Evolutionary conservation across 495 filamentous ascomycete genomes (phyloP).

Genomic region (Penicillium desertorum): DNA sequence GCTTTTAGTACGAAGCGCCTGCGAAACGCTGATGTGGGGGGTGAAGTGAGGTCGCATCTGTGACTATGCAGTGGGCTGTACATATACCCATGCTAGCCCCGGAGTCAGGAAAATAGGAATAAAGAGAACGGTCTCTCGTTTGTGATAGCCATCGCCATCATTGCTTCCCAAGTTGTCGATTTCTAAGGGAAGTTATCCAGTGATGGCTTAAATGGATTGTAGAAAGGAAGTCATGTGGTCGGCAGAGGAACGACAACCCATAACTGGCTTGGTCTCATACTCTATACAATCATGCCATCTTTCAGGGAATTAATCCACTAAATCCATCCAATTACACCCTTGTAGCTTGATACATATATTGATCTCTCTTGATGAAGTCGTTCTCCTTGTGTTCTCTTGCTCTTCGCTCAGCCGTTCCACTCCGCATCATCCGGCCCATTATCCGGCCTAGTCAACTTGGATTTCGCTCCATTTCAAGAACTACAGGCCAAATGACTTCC

Average conservation of each 20-base stretch:
- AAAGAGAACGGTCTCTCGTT: background rate
- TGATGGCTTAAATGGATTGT: background rate
- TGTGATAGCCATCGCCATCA: background rate
- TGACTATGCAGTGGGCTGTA: conserved; percentile 18
- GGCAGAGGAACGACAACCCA: background rate
- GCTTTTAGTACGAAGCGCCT: conserved; percentile 15
- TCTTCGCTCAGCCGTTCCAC: background rate
- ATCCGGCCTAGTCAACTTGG: background rate
- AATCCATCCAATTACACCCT: background rate
- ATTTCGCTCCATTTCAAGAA: conserved; percentile 1
- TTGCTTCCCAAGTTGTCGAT: background rate
- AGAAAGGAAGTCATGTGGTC: conserved; percentile 17
- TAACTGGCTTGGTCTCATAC: background rate
- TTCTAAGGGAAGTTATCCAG: background rate
- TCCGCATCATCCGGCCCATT: background rate
- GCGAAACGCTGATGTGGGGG: conserved; percentile 16
- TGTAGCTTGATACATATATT: conserved; percentile 1
- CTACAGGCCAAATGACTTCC: conserved; percentile 32
- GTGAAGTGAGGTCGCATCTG: conserved; percentile 16
- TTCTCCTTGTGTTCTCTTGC: background rate
- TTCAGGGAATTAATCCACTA: background rate
- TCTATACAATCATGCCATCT: background rate
- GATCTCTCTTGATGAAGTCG: conserved; percentile 6
- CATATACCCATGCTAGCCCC: conserved; percentile 6
- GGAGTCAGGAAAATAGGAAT: background rate